These are phyloP conservation scores for Gonapodya sp. DNA, from an alignment of 192 early-diverging fungal species.

Conservation along the genomic window DNA sequence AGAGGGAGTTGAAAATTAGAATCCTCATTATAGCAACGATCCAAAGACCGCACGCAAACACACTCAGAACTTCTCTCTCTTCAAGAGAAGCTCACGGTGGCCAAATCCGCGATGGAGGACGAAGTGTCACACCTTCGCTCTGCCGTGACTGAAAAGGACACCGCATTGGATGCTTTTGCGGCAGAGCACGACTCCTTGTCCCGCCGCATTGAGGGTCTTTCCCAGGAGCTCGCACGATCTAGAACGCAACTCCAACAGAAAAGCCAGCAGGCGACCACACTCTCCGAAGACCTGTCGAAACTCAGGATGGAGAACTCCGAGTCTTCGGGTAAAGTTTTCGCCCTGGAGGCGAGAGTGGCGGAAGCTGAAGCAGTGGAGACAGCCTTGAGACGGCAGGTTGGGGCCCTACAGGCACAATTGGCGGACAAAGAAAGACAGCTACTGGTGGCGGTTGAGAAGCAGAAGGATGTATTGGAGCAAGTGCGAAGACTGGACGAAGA, in stretches of 20 bases:
- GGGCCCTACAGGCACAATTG: neutral
- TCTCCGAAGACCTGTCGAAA: neutral
- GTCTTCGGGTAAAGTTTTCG: neutral
- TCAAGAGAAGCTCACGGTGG: neutral
- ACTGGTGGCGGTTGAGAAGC: neutral
- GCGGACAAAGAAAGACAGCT: neutral
- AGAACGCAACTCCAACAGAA: neutral
- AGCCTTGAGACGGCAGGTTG: neutral
- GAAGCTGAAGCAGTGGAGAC: neutral
- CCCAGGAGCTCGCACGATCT: neutral
- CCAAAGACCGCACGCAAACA: neutral
- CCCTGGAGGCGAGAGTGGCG: neutral
- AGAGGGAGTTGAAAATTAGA: neutral
- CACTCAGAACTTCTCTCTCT: neutral
- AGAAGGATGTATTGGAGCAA: neutral
- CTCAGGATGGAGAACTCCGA: neutral
- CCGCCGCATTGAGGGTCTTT: neutral
- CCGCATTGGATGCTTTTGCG: neutral
- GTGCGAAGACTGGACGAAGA: neutral
- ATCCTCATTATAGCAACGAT: neutral
- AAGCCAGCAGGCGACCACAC: neutral
- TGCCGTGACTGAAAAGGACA: neutral
- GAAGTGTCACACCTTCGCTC: neutral
- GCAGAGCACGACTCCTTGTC: neutral
- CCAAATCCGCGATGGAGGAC: conserved; percentile 1